Conservation (phyloP, 495 filamentous ascomycete genomes). For the Hyaloscypha hepaticicola region DNA sequence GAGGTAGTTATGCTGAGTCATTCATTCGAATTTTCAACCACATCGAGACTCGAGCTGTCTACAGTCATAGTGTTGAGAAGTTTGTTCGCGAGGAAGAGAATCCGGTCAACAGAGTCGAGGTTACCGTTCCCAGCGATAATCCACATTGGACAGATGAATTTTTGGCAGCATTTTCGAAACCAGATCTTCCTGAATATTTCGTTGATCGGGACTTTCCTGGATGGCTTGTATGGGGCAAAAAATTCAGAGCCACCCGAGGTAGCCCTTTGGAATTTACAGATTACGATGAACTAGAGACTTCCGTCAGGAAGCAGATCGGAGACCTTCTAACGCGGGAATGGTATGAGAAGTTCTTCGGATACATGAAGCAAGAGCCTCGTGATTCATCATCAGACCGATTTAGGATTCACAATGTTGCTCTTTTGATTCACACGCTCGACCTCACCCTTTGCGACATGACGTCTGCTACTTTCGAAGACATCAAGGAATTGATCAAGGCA, state of each 20-base stretch:
- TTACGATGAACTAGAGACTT: slow-evolving; percentile 81
- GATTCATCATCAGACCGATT: slow-evolving; percentile 83
- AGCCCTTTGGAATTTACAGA: slow-evolving; percentile 66
- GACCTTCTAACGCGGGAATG: slow-evolving; percentile 75
- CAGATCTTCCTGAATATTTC: slow-evolving; percentile 76
- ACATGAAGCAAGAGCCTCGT: slow-evolving; percentile 94
- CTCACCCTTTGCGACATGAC: slow-evolving; percentile 76
- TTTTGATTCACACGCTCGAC: slow-evolving; percentile 86
- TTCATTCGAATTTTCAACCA: slow-evolving; percentile 78
- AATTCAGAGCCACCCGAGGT: slow-evolving; percentile 73
- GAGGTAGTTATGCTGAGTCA: slow-evolving; percentile 75
- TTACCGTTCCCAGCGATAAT: slow-evolving; percentile 70
- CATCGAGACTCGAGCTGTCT: slow-evolving; percentile 83
- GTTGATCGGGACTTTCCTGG: slow-evolving; percentile 91
- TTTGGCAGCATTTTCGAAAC: slow-evolving; percentile 72
- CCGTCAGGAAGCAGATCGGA: slow-evolving; percentile 78
- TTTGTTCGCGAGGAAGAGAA: slow-evolving; percentile 76
- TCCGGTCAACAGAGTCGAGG: slow-evolving; percentile 69
- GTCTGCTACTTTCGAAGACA: slow-evolving; percentile 77
- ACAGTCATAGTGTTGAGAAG: slow-evolving; percentile 78
- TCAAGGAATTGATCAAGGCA: slow-evolving; percentile 70
- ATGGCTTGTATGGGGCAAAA: slow-evolving; percentile 94
- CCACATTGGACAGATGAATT: slow-evolving; percentile 75
- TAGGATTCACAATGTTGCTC: slow-evolving; percentile 77
- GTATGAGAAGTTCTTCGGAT: slow-evolving; percentile 85